phyloP scores from a whole-genome alignment of 164 flowering plant species.

The Nymphaea colorata region DNA sequence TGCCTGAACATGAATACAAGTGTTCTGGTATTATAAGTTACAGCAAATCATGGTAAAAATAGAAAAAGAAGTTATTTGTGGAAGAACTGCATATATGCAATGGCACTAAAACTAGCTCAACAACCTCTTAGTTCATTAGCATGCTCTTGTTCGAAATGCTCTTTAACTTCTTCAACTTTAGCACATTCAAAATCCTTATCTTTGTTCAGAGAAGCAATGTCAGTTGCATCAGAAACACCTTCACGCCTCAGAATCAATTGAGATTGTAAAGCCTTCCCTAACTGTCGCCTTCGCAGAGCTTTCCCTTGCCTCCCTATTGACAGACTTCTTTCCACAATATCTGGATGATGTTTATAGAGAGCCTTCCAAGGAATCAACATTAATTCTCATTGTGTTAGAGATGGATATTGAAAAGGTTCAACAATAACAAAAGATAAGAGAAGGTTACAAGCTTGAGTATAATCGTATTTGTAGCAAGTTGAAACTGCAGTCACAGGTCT shows the following conservation, averaged over 20 bases:
- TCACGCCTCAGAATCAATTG: constrained; percentile 11
- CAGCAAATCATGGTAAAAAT: background rate
- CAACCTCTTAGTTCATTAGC: constrained; percentile 6
- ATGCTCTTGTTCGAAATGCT: background rate
- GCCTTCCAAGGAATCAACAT: constrained; percentile 21
- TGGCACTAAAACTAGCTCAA: background rate
- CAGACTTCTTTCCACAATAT: constrained; percentile 32
- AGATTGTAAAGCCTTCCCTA: constrained; percentile 25
- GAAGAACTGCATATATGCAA: background rate
- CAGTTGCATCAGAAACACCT: background rate
- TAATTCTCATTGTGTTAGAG: too few species aligned
- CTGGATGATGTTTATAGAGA: constrained; percentile 49
- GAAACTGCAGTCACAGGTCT: too few species aligned
- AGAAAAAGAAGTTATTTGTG: background rate
- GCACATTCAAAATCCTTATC: background rate
- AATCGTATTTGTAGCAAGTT: too few species aligned
- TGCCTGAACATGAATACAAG: background rate
- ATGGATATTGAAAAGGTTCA: too few species aligned
- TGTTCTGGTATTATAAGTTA: background rate
- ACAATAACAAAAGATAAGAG: too few species aligned
- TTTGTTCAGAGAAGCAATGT: too few species aligned
- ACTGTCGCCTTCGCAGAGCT: constrained; percentile 67
- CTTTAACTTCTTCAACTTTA: constrained; percentile 5
- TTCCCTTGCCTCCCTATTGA: constrained; percentile 89
- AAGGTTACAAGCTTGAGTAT: too few species aligned